Conservation (phyloP, 352 stramenopile species). For the Globisporangium nodosum region DNA sequence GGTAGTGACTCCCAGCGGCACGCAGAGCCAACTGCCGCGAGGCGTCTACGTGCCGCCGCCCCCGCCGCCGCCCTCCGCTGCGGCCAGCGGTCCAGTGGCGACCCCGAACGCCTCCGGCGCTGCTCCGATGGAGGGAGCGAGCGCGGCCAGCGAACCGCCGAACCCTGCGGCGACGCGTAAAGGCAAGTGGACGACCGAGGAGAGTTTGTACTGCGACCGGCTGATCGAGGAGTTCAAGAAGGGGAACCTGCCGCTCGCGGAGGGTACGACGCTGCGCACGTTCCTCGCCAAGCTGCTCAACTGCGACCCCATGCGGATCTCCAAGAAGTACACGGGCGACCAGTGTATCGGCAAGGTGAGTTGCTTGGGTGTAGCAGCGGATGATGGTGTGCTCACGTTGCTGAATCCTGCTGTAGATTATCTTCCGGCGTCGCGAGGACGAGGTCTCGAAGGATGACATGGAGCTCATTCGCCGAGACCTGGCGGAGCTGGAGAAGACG, state of each 20-base stretch:
- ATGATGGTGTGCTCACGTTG: neutral
- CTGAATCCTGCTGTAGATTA: slow-evolving; percentile 23
- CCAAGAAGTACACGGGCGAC: slow-evolving; percentile 98
- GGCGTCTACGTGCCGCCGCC: neutral
- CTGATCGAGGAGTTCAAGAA: slow-evolving; percentile 98
- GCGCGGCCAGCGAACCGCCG: slow-evolving; percentile 6
- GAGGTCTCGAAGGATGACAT: slow-evolving; percentile 77
- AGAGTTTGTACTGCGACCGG: slow-evolving; percentile 96
- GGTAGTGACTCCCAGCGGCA: neutral
- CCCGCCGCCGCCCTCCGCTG: neutral
- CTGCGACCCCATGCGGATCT: slow-evolving; percentile 99
- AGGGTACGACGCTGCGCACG: slow-evolving; percentile 96
- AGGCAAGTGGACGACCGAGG: slow-evolving; percentile 96
- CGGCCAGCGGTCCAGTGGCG: neutral
- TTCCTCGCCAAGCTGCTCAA: slow-evolving; percentile 98
- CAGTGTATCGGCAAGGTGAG: slow-evolving; percentile 97
- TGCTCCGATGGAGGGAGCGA: neutral
- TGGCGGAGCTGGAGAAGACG: slow-evolving; percentile 91
- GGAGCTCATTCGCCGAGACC: slow-evolving; percentile 66
- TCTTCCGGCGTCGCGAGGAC: slow-evolving; percentile 51
- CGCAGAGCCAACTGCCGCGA: neutral
- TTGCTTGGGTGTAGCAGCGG: neutral
- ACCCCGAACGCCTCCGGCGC: neutral
- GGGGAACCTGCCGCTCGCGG: slow-evolving; percentile 94
- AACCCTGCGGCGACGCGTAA: slow-evolving; percentile 67